Evolutionary conservation across 2,329 filamentous ascomycete species (phyloP).

Genomic region (Arthrobotrys iridis): DNA sequence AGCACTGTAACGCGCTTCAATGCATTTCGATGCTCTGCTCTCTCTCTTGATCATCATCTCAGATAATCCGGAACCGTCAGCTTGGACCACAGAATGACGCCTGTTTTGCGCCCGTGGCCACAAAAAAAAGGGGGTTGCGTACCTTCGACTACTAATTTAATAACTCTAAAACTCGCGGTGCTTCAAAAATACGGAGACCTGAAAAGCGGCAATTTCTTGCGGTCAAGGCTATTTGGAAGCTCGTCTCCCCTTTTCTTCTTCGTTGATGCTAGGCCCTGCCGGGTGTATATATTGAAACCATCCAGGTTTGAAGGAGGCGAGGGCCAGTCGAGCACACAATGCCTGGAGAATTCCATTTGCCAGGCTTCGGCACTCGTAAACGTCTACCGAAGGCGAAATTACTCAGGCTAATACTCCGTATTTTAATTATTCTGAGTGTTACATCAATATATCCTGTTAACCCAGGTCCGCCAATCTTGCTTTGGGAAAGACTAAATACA

Average conservation of each 20-base stretch:
- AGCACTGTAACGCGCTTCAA: not conserved
- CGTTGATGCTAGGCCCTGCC: constrained; percentile 9
- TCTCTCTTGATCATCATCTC: not conserved
- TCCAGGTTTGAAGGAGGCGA: constrained; percentile 47
- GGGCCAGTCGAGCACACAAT: not conserved
- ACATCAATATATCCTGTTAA: not conserved
- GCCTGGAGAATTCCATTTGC: not conserved
- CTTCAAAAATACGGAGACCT: constrained; percentile 20
- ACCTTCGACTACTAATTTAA: constrained; percentile 1
- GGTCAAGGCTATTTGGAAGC: constrained; percentile 10
- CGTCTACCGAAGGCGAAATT: constrained; percentile 29
- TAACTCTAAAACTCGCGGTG: constrained; percentile 44
- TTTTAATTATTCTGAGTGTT: constrained; percentile 12
- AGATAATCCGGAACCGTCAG: not conserved
- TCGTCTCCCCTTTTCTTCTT: constrained; percentile 33
- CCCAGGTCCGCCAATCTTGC: not conserved
- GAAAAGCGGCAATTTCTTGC: constrained; percentile 22
- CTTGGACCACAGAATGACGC: constrained; percentile 21
- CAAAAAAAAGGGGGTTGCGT: constrained; percentile 24
- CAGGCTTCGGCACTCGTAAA: not conserved
- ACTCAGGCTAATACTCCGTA: constrained; percentile 14
- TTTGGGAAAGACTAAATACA: no score
- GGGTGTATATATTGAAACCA: constrained; percentile 45
- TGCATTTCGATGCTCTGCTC: not conserved
- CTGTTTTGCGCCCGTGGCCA: constrained; percentile 4